These are phyloP conservation scores for Oryza coarctata DNA, from an alignment of 176 grass and related monocot species.

Conservation along the genomic window DNA sequence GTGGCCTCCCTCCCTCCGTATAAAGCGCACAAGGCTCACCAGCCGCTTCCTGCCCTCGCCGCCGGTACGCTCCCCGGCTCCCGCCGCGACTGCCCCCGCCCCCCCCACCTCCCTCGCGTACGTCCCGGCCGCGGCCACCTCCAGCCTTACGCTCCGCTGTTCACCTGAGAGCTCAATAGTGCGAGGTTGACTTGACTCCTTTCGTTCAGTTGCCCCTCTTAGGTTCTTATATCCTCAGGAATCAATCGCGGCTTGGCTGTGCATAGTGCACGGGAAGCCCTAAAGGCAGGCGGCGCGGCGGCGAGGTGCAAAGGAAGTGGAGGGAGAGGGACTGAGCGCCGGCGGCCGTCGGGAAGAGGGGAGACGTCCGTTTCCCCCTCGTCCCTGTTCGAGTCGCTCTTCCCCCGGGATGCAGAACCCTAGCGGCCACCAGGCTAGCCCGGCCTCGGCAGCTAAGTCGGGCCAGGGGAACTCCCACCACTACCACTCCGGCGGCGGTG, in stretches of 20 bases:
- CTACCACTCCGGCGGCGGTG: conserved; percentile 31
- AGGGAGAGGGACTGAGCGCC: neutral
- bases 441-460: conserved; percentile 22
- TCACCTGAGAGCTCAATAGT: neutral
- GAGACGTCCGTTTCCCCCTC: no score
- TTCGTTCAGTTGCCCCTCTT: no score
- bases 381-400: no score
- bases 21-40: no score
- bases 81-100: no score
- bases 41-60: neutral
- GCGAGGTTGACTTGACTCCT: neutral
- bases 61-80: neutral
- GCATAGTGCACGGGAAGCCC: neutral
- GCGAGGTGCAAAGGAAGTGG: neutral
- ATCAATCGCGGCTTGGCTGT: neutral
- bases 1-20: no score
- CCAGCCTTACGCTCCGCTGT: neutral
- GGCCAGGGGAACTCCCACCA: conserved; percentile 30
- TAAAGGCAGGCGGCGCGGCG: neutral
- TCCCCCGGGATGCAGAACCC: conserved; percentile 35
- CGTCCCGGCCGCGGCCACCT: neutral
- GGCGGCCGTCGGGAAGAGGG: neutral
- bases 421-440: conserved; percentile 19
- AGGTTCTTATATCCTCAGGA: no score
- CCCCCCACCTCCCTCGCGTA: no score